Percentiles rank a stretch among this genome's conserved stretches.
phyloP scores from a whole-genome alignment of 441 rosid genomes.

The Erodium texanum region DNA sequence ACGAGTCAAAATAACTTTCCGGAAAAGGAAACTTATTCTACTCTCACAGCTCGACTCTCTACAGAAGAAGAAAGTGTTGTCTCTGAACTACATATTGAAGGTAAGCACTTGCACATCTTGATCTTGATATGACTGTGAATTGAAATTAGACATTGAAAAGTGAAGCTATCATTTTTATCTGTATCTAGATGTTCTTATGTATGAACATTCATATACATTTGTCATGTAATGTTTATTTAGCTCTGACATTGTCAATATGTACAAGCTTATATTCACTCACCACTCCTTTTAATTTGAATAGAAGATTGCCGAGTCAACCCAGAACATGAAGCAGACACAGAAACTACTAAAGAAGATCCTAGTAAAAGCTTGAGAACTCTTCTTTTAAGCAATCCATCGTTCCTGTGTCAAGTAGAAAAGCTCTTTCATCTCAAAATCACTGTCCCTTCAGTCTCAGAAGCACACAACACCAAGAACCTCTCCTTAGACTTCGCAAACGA shows the following conservation, averaged over 20 bases:
- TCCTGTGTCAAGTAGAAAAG: conserved; percentile 39
- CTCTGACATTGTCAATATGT: not conserved
- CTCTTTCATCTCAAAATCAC: conserved; percentile 34
- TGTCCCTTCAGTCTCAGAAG: conserved; percentile 19
- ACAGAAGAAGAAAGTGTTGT: conserved; percentile 25
- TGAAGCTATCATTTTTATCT: no score
- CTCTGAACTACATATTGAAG: conserved; percentile 33
- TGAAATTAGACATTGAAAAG: no score
- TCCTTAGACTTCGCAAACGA: conserved; percentile 54
- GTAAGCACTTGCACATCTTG: conserved; percentile 24
- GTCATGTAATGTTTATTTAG: no score
- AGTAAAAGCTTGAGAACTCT: conserved; percentile 21
- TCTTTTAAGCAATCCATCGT: conserved; percentile 36
- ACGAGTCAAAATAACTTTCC: conserved; percentile 16
- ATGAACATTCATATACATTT: no score
- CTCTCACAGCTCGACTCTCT: conserved; percentile 7
- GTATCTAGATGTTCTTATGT: not conserved
- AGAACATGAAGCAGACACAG: not conserved
- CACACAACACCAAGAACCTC: conserved; percentile 11
- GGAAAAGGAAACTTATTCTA: conserved; percentile 11
- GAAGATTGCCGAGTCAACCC: conserved; percentile 27
- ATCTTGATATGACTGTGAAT: no score
- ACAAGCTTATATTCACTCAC: conserved; percentile 2
- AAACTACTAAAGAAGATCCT: conserved; percentile 17
- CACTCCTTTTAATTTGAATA: conserved; percentile 15